Evolutionary conservation across 768 basidiomycete genomes (phyloP).

Genomic region (Pleurotus tuoliensis): DNA sequence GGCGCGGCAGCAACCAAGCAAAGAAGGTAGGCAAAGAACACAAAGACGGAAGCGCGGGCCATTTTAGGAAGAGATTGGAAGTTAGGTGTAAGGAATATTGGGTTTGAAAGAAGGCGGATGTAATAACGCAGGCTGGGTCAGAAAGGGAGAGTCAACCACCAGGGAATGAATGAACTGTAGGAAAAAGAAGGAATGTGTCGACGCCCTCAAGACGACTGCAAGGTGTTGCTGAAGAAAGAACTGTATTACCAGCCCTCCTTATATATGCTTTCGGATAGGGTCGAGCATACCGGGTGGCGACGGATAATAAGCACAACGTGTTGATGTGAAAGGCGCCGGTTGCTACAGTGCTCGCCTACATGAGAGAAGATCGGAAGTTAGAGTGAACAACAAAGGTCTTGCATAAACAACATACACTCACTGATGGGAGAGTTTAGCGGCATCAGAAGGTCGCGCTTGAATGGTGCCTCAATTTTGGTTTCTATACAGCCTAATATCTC

Average conservation of each 20-base stretch:
- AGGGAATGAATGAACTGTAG: conserved; percentile 9
- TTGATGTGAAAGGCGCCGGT: neutral
- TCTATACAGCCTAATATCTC: too few relatives aligned
- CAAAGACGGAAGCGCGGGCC: conserved; percentile 18
- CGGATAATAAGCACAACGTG: neutral
- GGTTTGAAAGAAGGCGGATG: neutral
- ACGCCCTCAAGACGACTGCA: conserved; percentile 20
- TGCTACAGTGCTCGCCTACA: neutral
- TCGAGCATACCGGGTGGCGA: too few relatives aligned
- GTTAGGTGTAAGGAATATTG: neutral
- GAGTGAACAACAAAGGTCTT: neutral
- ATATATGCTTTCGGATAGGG: too few relatives aligned
- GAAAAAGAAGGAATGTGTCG: conserved; percentile 13
- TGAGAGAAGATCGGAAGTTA: neutral
- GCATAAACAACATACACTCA: too few relatives aligned
- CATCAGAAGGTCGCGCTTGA: too few relatives aligned
- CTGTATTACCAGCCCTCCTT: neutral
- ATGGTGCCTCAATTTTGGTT: too few relatives aligned
- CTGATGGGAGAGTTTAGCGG: too few relatives aligned
- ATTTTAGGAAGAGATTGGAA: conserved; percentile 10
- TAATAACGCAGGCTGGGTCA: conserved; percentile 10
- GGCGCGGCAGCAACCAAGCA: conserved; percentile 17
- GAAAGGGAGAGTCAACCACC: conserved; percentile 11
- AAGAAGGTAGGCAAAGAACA: conserved; percentile 13
- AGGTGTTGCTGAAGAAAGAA: conserved; percentile 12